These are phyloP conservation scores for Saturnispora bothae DNA, from an alignment of 805 yeast genomes.

Conservation along the genomic window DNA sequence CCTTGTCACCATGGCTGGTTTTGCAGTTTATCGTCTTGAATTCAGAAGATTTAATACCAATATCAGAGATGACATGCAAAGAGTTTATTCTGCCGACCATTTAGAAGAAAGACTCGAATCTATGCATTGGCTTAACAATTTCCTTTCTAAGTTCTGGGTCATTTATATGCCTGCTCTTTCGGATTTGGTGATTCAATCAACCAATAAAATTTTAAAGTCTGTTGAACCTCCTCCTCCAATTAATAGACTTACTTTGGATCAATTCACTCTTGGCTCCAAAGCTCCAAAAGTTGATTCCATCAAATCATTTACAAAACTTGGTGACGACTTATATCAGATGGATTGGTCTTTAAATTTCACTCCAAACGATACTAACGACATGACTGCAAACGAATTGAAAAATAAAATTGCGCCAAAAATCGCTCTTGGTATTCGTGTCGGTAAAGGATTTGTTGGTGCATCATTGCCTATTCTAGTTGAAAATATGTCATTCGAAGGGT, in stretches of 20 bases:
- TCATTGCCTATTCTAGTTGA: slow-evolving; percentile 70
- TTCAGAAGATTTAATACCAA: slow-evolving; percentile 67
- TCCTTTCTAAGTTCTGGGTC: slow-evolving; percentile 75
- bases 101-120: slow-evolving; percentile 58
- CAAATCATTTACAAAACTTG: slow-evolving; percentile 62
- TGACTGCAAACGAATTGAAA: slow-evolving; percentile 66
- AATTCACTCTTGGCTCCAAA: slow-evolving; percentile 71
- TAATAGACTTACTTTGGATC: slow-evolving; percentile 60
- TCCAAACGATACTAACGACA: slow-evolving; percentile 73
- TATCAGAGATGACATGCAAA: slow-evolving; percentile 63
- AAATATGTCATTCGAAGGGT: slow-evolving; percentile 67
- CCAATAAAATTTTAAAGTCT: slow-evolving; percentile 58
- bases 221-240: slow-evolving; percentile 79
- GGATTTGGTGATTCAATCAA: slow-evolving; percentile 58
- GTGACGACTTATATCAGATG: slow-evolving; percentile 63
- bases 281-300: slow-evolving; percentile 68
- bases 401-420: slow-evolving; percentile 71
- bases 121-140: slow-evolving; percentile 73
- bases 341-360: slow-evolving; percentile 76
- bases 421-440: slow-evolving; percentile 69
- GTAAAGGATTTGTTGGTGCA: slow-evolving; percentile 72
- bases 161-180: slow-evolving; percentile 81
- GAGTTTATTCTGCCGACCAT: slow-evolving; percentile 52
- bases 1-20: slow-evolving; percentile 48
- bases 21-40: slow-evolving; percentile 62